Percentiles rank a stretch among this genome's conserved stretches.
These are phyloP conservation scores for Apiospora sp. DNA, from an alignment of 2,329 filamentous ascomycete genomes.

Conservation along the genomic window DNA sequence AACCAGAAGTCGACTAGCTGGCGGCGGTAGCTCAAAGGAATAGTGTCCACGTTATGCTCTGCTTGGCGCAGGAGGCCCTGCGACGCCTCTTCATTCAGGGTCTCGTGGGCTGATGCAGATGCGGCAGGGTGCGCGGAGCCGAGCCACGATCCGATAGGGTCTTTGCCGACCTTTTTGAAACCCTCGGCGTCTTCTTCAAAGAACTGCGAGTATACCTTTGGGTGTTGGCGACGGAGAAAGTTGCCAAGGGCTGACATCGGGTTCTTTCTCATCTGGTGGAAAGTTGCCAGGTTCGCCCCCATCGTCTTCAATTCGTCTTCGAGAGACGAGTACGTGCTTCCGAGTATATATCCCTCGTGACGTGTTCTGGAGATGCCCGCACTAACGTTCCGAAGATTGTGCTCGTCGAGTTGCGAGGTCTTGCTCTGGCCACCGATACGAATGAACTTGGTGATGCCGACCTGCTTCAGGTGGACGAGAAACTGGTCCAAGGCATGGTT, in stretches of 20 bases:
- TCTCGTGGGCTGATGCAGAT: neutral
- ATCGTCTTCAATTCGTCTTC: slow-evolving; percentile 38
- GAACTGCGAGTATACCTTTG: neutral
- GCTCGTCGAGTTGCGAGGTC: slow-evolving; percentile 55
- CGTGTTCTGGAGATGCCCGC: slow-evolving; percentile 46
- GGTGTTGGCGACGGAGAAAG: neutral
- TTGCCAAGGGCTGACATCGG: slow-evolving; percentile 31
- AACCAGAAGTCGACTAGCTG: slow-evolving; percentile 44
- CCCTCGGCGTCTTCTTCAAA: slow-evolving; percentile 38
- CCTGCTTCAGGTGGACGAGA: slow-evolving; percentile 64
- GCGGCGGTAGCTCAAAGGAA: slow-evolving; percentile 35
- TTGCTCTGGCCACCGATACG: slow-evolving; percentile 69
- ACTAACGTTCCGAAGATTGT: slow-evolving; percentile 56
- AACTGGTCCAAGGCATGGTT: slow-evolving; percentile 63
- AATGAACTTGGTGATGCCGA: slow-evolving; percentile 58
- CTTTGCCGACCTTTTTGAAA: slow-evolving; percentile 7
- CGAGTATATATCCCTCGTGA: slow-evolving; percentile 41
- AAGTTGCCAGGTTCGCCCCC: neutral
- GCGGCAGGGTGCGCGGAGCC: neutral
- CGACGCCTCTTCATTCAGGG: neutral
- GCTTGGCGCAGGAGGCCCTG: slow-evolving; percentile 19
- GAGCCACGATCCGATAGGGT: slow-evolving; percentile 40
- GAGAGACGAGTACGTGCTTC: slow-evolving; percentile 28
- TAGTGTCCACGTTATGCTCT: slow-evolving; percentile 29
- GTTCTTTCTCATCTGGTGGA: slow-evolving; percentile 12